Percentiles rank a stretch among this genome's conserved stretches.
phyloP scores from a whole-genome alignment of 352 stramenopile genomes.

The Globisporangium spiculum region DNA sequence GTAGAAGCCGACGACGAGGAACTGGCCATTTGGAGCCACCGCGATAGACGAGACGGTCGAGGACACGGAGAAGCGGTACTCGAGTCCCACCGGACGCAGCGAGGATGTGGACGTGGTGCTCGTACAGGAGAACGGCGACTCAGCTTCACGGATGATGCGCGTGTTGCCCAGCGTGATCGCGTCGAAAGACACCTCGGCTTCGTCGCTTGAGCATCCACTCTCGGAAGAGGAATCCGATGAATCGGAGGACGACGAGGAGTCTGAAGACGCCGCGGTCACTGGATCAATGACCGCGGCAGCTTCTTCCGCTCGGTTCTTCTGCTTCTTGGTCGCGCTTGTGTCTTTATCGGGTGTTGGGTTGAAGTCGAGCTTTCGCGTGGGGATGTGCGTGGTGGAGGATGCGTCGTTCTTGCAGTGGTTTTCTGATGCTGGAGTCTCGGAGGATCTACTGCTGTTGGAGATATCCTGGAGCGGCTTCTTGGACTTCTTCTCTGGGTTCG shows the following conservation, averaged over 20 bases:
- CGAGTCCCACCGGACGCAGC: slow-evolving; percentile 36
- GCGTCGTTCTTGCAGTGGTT: neutral
- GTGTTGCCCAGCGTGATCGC: slow-evolving; percentile 62
- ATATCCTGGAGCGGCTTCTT: slow-evolving; percentile 37
- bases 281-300: slow-evolving; percentile 8
- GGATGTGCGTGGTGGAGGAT: slow-evolving; percentile 15
- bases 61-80: slow-evolving; percentile 59
- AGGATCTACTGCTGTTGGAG: slow-evolving; percentile 34
- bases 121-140: slow-evolving; percentile 37
- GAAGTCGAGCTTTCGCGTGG: slow-evolving; percentile 50
- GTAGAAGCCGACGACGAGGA: slow-evolving; percentile 79
- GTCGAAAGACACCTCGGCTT: slow-evolving; percentile 64
- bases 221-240: slow-evolving; percentile 24
- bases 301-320: slow-evolving; percentile 14
- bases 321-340: slow-evolving; percentile 2
- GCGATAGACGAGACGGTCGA: slow-evolving; percentile 82
- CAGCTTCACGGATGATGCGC: slow-evolving; percentile 46
- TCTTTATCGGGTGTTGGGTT: slow-evolving; percentile 34
- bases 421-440: neutral
- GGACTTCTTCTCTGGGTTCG: slow-evolving; percentile 10
- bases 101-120: slow-evolving; percentile 32
- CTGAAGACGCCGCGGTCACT: slow-evolving; percentile 14
- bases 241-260: slow-evolving; percentile 27
- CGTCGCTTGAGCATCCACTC: slow-evolving; percentile 40
- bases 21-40: slow-evolving; percentile 59